These are phyloP conservation scores for Metschnikowia rubicola DNA, from an alignment of 805 yeast species.

Conservation along the genomic window DNA sequence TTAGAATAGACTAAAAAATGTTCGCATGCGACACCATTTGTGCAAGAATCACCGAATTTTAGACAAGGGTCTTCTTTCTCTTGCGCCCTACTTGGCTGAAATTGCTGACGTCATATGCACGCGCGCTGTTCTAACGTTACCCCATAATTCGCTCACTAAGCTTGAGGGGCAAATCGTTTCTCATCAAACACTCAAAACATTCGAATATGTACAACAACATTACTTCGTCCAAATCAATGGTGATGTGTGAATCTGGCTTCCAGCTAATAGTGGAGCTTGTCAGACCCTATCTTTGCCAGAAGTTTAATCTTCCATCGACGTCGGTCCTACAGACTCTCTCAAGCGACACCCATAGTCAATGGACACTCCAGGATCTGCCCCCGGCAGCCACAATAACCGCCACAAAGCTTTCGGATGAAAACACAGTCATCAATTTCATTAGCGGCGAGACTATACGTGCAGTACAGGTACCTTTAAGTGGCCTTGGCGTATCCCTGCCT, in stretches of 20 bases:
- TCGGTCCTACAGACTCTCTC: neutral
- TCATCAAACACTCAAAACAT: neutral
- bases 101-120: no score
- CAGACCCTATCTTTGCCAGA: slow-evolving; percentile 1
- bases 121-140: neutral
- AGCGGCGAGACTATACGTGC: slow-evolving; percentile 3
- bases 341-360: slow-evolving; percentile 3
- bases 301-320: neutral
- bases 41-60: no score
- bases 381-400: neutral
- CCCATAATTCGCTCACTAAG: neutral
- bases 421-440: slow-evolving; percentile 3
- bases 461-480: neutral
- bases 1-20: no score
- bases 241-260: neutral
- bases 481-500: slow-evolving; percentile 2
- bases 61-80: no score
- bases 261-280: slow-evolving; percentile 3
- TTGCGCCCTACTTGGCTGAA: no score
- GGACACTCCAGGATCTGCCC: neutral
- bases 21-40: no score
- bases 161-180: no score
- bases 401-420: slow-evolving; percentile 3
- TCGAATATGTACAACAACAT: neutral
- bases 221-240: neutral